Evolutionary conservation across 306 rosid genomes (phyloP).

Genomic region (Fragaria nilgerrensis): DNA sequence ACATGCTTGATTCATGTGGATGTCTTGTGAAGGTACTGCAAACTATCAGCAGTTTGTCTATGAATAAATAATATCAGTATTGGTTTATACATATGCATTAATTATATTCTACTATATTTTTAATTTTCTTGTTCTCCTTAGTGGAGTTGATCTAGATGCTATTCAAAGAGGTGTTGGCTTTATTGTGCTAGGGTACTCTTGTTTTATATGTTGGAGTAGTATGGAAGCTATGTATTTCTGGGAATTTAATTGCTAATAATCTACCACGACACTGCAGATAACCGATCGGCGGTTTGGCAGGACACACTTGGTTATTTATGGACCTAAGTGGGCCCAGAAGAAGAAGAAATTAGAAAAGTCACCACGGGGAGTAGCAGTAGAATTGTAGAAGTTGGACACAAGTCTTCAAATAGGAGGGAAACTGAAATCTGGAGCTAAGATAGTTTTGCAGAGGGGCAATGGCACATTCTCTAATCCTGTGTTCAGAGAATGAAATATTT

Average conservation of each 20-base stretch:
- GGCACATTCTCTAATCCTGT: conserved; percentile 16
- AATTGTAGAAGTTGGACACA: conserved; percentile 24
- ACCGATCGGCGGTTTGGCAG: conserved; percentile 85
- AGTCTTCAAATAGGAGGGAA: conserved; percentile 21
- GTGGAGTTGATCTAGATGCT: background rate
- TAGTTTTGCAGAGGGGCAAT: conserved; percentile 7
- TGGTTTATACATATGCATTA: background rate
- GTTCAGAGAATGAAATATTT: background rate
- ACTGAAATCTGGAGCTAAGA: conserved; percentile 18
- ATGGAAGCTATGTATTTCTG: background rate
- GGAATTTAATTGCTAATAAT: conserved; percentile 19
- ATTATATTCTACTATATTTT: background rate
- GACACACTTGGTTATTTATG: conserved; percentile 82
- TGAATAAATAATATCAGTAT: background rate
- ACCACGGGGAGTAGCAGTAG: conserved; percentile 25
- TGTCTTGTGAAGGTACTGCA: conserved; percentile 73
- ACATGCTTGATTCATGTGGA: conserved; percentile 81
- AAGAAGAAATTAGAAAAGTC: conserved; percentile 47
- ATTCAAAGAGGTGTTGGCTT: conserved; percentile 3
- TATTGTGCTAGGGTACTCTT: conserved; percentile 2
- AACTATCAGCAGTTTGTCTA: conserved; percentile 3
- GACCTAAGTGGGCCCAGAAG: conserved; percentile 93
- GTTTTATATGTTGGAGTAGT: background rate
- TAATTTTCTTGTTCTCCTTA: background rate
- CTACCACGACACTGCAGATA: conserved; percentile 53